Evolutionary conservation across 371 early-diverging fungal genomes (phyloP), one percentile per base, ranked within the genome.

Genomic region (Rhizomucor pusillus): DNA sequence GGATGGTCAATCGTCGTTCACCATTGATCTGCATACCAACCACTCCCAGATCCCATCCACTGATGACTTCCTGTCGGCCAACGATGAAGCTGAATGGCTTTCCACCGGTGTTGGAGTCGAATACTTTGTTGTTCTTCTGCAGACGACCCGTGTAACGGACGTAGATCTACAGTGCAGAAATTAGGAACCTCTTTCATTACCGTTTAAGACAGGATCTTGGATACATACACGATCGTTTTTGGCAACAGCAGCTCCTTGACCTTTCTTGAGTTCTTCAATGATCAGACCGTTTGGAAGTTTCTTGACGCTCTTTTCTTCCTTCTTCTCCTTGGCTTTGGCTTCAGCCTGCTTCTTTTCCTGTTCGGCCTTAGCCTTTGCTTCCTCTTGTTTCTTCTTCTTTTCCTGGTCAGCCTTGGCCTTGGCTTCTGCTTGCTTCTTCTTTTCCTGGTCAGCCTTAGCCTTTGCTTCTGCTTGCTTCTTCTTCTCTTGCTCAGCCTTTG

Each of bases 111-210:
- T 94, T 95, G 69, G 87, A 79, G 78, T 98, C 98, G 76, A 98
- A 95, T 14, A 91, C 89, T 77, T 93, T 96, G 60, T 96, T 97
- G 74, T 80, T 92, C 50, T 80, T 80, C 7, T 29, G 29, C 48
- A 97, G 82, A 59, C 86, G 86, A 52, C 95, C 97, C 62, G 95
- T 89, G 79, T 96, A 96, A 62, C 95, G 90, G 75, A 95, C 88
- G 43, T 85, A 84, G 43, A 89, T 64, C 69, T 48, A 41, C 12
- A 5, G 12, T 16, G 16, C 5, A 41, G 9, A 14, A 12, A 12
- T 41, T 41, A 41, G 14, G 5, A 41, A 9, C 14, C 9, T 41
- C 19, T 5, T 41, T 41, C 11, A 16, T 41, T 19, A 7, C 29
- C 7, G 7, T 5, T 7, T 29, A 7, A 29, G 7, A 29, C 7